Base-by-base conservation (phyloP, 345 rosid species). In the Melaleuca quinquenervia region DNA sequence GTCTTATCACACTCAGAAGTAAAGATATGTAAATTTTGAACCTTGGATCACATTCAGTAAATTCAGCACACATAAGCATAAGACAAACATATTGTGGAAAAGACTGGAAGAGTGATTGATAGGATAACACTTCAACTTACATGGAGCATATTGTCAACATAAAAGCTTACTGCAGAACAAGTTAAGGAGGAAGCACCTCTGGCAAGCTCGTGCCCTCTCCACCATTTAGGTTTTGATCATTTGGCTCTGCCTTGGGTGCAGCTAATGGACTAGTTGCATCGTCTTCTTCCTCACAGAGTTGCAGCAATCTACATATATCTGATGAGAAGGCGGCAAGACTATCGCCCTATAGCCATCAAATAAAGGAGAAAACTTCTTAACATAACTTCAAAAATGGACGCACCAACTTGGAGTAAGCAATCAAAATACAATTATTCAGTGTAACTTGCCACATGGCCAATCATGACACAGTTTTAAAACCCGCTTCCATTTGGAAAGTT, bases 271-370 rank as follows among this genome's bases (percentile, higher is more conserved):
- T 98, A 83, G 98, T 93, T 18, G 99, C 99, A 90, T 96, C 99
- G 90, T 97, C 99, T 91, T 98, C 98, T 90, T 98, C 99, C 90
- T 96, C 99, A 56, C 95, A 90, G 29, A 95, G 96, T 91, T 96
- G 98, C 88, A 98, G 89, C 88, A 98, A 90, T 87, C 98, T 94
- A 86, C 96, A 94, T 86, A 96, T 96, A 88, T 97, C 99, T 0
- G 99, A 86, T 13, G 98, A 93, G 94, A 97, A 97, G 53, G 98
- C 92, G 36, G 94, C 97, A 55, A 94, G 89, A 90, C 95, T 94
- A 84, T 93, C 99, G 85, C 98, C 99, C 98, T 96, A 90, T 60
- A 75, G 62, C 52, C 83, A 87, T 22, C 84, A 24, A 15, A 70
- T 36, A 70, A 70, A 70, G 48, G 26, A 70, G 78, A 70, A 18